Conservation (phyloP, 345 rosid species). For the Eucalyptus cloeziana region DNA sequence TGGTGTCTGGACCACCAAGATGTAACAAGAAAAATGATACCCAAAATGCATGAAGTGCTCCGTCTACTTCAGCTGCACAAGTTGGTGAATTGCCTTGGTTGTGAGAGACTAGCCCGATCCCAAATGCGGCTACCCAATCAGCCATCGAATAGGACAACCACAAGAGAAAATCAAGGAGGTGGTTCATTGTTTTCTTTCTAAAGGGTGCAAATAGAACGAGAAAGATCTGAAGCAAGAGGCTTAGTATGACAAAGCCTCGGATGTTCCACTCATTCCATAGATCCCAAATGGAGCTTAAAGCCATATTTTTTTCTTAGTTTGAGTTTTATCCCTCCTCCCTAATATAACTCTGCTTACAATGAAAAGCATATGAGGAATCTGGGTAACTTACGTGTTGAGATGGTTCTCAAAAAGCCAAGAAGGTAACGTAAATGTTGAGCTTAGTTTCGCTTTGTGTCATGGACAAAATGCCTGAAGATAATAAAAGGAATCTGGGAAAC, state of each 20-base stretch:
- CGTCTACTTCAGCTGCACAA: rapidly evolving
- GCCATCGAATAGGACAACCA: not conserved
- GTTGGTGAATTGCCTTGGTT: rapidly evolving
- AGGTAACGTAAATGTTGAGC: no score
- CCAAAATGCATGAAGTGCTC: not conserved
- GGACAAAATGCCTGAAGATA: no score
- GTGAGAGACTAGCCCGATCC: not conserved
- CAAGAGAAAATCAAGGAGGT: rapidly evolving
- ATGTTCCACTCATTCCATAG: not conserved
- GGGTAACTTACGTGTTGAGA: no score
- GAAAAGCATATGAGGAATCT: no score
- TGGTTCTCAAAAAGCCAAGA: no score
- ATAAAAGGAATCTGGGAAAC: no score
- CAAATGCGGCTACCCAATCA: not conserved
- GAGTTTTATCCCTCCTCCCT: not conserved
- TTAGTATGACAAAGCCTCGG: rapidly evolving
- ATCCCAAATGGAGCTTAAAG: not conserved
- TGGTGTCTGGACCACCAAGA: not conserved
- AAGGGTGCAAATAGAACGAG: not conserved
- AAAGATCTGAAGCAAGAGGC: not conserved
- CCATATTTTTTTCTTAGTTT: not conserved
- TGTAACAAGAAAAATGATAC: not conserved
- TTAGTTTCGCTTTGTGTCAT: no score
- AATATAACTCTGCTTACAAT: no score
- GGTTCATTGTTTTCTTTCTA: rapidly evolving